Base-by-base conservation (phyloP, 1,284 basidiomycete genomes). In the Microbotryum scabiosae region DNA sequence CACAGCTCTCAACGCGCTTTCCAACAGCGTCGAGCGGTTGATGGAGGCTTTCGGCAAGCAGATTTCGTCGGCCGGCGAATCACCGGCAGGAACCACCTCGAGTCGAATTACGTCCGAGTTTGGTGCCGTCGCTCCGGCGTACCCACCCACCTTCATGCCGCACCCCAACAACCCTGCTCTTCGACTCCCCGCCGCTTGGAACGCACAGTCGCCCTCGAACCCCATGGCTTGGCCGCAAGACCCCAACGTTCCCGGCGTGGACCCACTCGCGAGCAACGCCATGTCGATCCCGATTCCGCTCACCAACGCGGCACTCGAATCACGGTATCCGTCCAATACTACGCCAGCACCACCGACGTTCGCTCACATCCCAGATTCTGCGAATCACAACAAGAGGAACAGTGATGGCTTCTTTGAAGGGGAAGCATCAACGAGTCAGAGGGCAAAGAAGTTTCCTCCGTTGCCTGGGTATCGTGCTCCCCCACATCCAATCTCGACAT, bases 381-480 rank as follows among this genome's bases (percentile, higher is more conserved):
- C 20, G 18, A 46, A 21, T 5, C 21, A 2, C 46, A 25, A 43
- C 23, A 30, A 23, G 18, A 18, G 14, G 14, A 46, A 43, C 30
- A 43, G 18, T 26, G 23, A 28, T 20, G 25, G 23, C 12, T 18
- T 43, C 10, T 45, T 8, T 4, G 44, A 23, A 3, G 16, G n/a
- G 32, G 10, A 43, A 4, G 21, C 21, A n/a, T 43, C 51, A 0
- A 50, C 36, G 9, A 21, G 47, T 21, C 36, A 10, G 16, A 20
- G 21, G 36, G 32, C 26, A 51, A 36, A 21, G 30, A 25, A 54
- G 4, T 43, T 45, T n/a, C 59, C 59, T 25, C 59, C 54, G 8
- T 45, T 61, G 26, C 59, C 59, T 4, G 56, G 56, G 28, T 61
- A 61, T 50, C 47, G 50, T 1, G 59, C 59, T 30, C 59, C 59